Evolutionary conservation across 331 rosid genomes (phyloP).

Genomic region (Telfairia occidentalis): DNA sequence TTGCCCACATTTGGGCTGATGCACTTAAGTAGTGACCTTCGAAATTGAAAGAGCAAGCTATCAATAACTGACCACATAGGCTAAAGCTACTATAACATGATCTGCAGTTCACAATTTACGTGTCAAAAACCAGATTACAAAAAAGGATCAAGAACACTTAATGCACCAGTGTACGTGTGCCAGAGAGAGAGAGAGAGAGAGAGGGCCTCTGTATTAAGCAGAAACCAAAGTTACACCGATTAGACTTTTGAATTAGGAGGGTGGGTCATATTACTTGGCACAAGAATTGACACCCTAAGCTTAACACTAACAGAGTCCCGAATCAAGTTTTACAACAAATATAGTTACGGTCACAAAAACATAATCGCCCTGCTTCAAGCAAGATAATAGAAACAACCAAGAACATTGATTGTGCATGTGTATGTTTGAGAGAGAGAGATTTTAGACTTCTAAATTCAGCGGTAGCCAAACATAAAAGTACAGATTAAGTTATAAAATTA

Average conservation of each 20-base stretch:
- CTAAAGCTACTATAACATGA: not conserved
- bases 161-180: not conserved
- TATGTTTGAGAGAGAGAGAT: not conserved
- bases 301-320: no score
- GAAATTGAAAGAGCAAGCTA: conserved; percentile 15
- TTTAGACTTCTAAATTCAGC: not conserved
- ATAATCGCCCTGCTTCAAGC: not conserved
- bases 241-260: no score
- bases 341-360: not conserved
- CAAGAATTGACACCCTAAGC: no score
- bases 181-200: not conserved
- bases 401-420: not conserved
- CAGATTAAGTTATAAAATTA: not conserved
- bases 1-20: conserved; percentile 78
- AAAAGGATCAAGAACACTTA: not conserved
- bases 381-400: not conserved
- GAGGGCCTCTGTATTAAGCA: not conserved
- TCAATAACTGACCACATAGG: not conserved
- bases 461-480: not conserved
- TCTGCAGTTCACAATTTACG: not conserved
- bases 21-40: conserved; percentile 94
- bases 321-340: no score
- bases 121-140: not conserved
- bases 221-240: no score
- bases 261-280: no score